phyloP scores from a whole-genome alignment of 2,329 filamentous ascomycete species.

The Cladosporium halotolerans region DNA sequence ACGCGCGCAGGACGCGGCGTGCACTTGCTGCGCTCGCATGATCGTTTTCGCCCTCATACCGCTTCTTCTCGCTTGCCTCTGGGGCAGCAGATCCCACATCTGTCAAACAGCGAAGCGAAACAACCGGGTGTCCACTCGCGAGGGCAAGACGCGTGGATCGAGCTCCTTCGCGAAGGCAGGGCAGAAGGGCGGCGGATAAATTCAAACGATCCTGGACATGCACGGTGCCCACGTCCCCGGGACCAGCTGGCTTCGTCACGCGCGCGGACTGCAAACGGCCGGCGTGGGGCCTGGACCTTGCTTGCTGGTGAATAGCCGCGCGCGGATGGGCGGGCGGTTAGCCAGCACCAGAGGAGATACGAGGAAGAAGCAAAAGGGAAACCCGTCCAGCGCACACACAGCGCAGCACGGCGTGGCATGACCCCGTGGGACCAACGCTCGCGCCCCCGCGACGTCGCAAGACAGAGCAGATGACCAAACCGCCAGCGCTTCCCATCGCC shows the following conservation, averaged over 20 bases:
- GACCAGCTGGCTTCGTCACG: background rate
- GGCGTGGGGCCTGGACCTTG: background rate
- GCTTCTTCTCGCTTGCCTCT: too few relatives aligned
- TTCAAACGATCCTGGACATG: conserved; percentile 5
- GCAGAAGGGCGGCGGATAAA: background rate
- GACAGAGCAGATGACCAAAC: too few relatives aligned
- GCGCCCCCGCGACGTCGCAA: background rate
- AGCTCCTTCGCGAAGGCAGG: too few relatives aligned
- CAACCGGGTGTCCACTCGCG: too few relatives aligned
- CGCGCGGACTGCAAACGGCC: background rate
- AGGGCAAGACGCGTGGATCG: too few relatives aligned
- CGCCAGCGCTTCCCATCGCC: too few relatives aligned
- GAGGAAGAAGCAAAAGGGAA: background rate
- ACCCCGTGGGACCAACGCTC: background rate
- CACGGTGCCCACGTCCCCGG: conserved; percentile 6
- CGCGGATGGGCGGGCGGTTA: background rate
- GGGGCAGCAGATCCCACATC: too few relatives aligned
- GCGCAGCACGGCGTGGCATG: too few relatives aligned
- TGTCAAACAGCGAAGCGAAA: too few relatives aligned
- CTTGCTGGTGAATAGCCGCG: conserved; percentile 2
- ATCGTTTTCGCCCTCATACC: too few relatives aligned
- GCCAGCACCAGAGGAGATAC: background rate
- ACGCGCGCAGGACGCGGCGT: too few relatives aligned
- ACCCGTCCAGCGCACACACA: background rate
- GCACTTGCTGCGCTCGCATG: too few relatives aligned